A percentile compares a stretch with the other conserved stretches of the same genome.
These are phyloP conservation scores for Alternaria postmessia DNA, from an alignment of 2,329 filamentous ascomycete genomes.

Conservation along the genomic window DNA sequence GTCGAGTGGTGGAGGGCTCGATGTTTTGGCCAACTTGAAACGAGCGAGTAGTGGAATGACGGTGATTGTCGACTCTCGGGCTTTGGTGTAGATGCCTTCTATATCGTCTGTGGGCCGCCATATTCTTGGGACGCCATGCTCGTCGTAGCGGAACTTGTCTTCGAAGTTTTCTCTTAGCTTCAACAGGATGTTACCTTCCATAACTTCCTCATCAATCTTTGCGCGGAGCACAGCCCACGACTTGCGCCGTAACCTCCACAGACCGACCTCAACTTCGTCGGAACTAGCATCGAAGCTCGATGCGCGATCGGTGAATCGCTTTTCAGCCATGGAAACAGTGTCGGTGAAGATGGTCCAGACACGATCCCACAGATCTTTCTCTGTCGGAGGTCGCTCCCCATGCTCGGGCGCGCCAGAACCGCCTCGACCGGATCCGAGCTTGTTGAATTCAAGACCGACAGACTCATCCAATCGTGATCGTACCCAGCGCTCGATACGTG, in stretches of 20 bases:
- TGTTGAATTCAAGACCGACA: constrained; percentile 93
- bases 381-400: constrained; percentile 73
- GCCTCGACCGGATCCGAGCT: constrained; percentile 85
- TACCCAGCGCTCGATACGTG: constrained; percentile 92
- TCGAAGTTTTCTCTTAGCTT: constrained; percentile 99
- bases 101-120: constrained; percentile 98
- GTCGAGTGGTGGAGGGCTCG: constrained; percentile 80
- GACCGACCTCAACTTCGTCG: constrained; percentile 88
- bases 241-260: constrained; percentile 92
- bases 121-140: constrained; percentile 90
- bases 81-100: constrained; percentile 91
- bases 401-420: constrained; percentile 81
- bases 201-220: constrained; percentile 95
- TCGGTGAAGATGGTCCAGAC: constrained; percentile 88
- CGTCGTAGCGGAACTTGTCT: constrained; percentile 98
- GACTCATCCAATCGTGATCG: constrained; percentile 86
- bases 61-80: constrained; percentile 88
- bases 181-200: constrained; percentile 93
- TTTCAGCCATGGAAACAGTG: constrained; percentile 85
- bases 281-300: constrained; percentile 92
- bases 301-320: constrained; percentile 84
- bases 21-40: constrained; percentile 80
- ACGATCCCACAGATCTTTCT: constrained; percentile 94
- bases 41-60: constrained; percentile 88
- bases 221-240: constrained; percentile 90